Base-by-base conservation (phyloP, 805 yeast species). In the Kuraishia hungarica region DNA sequence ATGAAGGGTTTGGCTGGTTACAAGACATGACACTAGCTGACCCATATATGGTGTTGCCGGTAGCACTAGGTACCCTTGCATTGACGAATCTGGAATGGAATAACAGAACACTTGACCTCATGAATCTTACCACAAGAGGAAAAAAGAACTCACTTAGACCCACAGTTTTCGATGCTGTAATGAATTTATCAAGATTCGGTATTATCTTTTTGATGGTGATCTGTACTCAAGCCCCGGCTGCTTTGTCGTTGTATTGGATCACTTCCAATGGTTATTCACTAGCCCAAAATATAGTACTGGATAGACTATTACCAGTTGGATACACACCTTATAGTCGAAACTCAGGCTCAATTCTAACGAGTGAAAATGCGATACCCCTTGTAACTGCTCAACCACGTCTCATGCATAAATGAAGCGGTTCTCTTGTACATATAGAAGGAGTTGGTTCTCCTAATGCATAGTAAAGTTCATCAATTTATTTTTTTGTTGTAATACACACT, bases 171-270 rank as follows among this genome's bases (percentile, higher is more conserved):
- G 88, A 83, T 61, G 78, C 89, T 2, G 64, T 92, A 39, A 77
- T 88, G 54, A 89, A 83, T 58, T 64, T 88, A 1, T 81, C 96
- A 1, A 75, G 97, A 62, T 75, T 89, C 59, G 83, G 93, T 22
- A 82, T 88, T 53, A 82, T 91, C 1, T 82, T 89, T 59, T 74
- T 93, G 69, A 89, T 90, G 86, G 91, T 90, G 4, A 74, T 91
- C 20, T 77, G 96, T 0, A 81, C 91, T 48, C 94, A 91, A 62
- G 96, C 96, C 0, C 96, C 98, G 0, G 74, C 85, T 28, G 89
- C 96, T 0, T 71, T 92, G 39, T 81, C 86, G 0, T 66, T 90
- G n/a, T 93, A 92, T 70, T 93, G 98, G 99, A 77, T 89, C 29
- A 83, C 93, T 51, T 90, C 97, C 0, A 92, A 90, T 65, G 61